Evolutionary conservation across 164 flowering plant species (phyloP), one percentile per base, ranked within the genome.

Genomic region (Berberis thunbergii): DNA sequence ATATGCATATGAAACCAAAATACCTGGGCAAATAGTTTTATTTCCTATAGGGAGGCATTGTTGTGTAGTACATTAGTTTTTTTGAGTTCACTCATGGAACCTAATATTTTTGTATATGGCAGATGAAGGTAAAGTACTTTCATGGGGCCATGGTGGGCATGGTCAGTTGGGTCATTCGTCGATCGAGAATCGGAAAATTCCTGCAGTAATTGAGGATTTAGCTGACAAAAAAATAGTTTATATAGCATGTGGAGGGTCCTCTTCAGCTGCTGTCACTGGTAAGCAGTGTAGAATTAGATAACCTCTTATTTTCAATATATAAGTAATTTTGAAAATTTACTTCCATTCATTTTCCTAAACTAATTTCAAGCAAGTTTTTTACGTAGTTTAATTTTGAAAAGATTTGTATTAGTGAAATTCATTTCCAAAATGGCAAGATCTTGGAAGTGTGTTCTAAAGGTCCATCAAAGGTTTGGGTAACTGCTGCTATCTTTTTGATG

Each of bases 111-210:
- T 52, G n/a, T 60, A 3, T 57, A n/a, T 70, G 59, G 71, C 76
- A 89, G 98, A 86, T 72, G 81, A 84, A 10, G 96, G 97, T 1
- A 84, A 80, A 72, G 94, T 93, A 10, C 75, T 84, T 62, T 90
- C 98, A 2, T 93, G 97, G 97, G 98, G 98, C 53, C 87, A 90
- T 74, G 97, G 98, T 26, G 91, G 92, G 63, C 89, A 81, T 67
- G 98, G 98, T 68, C 98, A 93, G 72, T 66, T 93, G 80, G 98
- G 96, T 61, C 81, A 86, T 73, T 79, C 79, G 72, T 79, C 90
- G 48, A 72, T 78, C 40, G 76, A 88, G 60, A 89, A 69, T 72
- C 84, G 79, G 73, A 83, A 81, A 76, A 63, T 75, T 68, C 98
- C 98, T 57, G n/a, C 45, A 5, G 72, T 72, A 45, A 63, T 93